phyloP scores from a whole-genome alignment of 805 yeast species.

The Wickerhamomyces ciferrii region DNA sequence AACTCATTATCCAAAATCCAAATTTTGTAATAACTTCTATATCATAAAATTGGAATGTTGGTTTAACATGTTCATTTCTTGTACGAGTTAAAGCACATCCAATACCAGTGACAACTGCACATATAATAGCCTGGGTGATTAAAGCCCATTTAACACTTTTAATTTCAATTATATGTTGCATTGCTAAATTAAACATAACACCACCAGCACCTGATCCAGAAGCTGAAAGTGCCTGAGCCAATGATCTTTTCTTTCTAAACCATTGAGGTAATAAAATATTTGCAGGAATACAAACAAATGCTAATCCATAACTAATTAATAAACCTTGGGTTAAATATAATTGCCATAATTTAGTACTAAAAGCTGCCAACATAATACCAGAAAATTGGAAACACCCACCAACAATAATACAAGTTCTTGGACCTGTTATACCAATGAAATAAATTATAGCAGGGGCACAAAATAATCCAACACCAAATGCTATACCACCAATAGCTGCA shows the following conservation, averaged over 20 bases:
- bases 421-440: constrained; percentile 41
- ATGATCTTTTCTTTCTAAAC: constrained; percentile 58
- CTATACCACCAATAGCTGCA: constrained; percentile 65
- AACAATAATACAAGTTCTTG: constrained; percentile 35
- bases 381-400: constrained; percentile 51
- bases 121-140: constrained; percentile 31
- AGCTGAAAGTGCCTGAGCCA: constrained; percentile 33
- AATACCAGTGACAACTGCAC: constrained; percentile 27
- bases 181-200: constrained; percentile 32
- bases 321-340: constrained; percentile 65
- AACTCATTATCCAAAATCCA: constrained; percentile 36
- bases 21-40: constrained; percentile 28
- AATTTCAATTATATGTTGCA: constrained; percentile 27
- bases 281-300: constrained; percentile 52
- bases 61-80: constrained; percentile 30
- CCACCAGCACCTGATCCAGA: constrained; percentile 42
- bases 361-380: constrained; percentile 57
- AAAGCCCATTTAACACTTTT: constrained; percentile 29
- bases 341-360: constrained; percentile 56
- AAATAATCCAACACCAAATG: constrained; percentile 51
- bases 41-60: constrained; percentile 37
- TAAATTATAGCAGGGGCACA: constrained; percentile 50
- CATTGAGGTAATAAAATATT: constrained; percentile 62
- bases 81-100: constrained; percentile 32
- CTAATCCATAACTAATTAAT: constrained; percentile 45